Evolutionary conservation across 371 early-diverging fungal genomes (phyloP), one percentile per base, ranked within the genome.

Genomic region (Mucor racemosus): DNA sequence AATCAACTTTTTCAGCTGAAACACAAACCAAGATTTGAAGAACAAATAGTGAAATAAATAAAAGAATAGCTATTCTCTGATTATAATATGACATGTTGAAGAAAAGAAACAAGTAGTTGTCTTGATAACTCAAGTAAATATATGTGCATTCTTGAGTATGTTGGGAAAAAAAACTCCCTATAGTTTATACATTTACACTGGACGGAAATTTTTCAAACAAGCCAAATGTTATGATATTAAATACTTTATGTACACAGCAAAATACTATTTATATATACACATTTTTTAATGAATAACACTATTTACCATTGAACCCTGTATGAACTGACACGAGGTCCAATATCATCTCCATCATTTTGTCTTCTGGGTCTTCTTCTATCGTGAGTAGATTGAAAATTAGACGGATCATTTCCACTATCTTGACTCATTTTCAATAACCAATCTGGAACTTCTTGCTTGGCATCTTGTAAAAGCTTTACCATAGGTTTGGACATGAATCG

Each of bases 381-480:
- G 33, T 13, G 42, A 7, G 13, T 35, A 39, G 42, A 48, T 4
- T 36, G 65, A 15, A 21, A 44, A 33, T 64, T 64, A 5, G 65
- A 58, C 9, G 65, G 65, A 21, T 58, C 13, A 21, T 64, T 64
- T 0, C 3, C 42, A 21, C 38, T 26, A 48, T 65, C 55, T 13
- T 60, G 26, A 17, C 61, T 55, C 57, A 79, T 75, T 4, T 57
- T 44, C 48, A 75, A 60, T 5, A 99, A 84, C 88, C 95, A 94
- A 13, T 73, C 72, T 14, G 97, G 84, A 0, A 81, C 72, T 33
- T 68, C 62, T 61, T 84, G 84, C 14, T 79, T 79, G 7, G 84
- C 84, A n/a, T 76, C 84, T n/a, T 69, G 61, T 11, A 99, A 84
- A 42, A 99, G 86, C 19, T 92, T 92, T 31, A 97, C 66, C 58